Conservation (phyloP, 208 protist species). For the Acanthamoeba healyi region DNA sequence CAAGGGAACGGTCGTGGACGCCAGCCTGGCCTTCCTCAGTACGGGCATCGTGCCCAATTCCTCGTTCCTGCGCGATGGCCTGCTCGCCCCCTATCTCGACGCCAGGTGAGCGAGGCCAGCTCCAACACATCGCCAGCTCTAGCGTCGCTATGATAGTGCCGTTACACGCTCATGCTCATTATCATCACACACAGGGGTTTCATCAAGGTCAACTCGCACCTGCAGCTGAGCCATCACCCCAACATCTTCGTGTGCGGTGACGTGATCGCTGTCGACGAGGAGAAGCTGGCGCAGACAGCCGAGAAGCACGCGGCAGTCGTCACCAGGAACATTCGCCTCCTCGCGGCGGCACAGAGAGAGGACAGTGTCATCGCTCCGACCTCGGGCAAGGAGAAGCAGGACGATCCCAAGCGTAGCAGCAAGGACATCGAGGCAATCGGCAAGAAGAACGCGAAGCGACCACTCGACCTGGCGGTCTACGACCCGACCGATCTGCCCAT, state of each 20-base stretch:
- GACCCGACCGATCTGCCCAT: background rate
- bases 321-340: conserved; percentile 76
- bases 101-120: background rate
- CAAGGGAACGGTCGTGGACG: conserved; percentile 75
- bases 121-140: background rate
- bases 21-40: conserved; percentile 77
- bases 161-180: background rate
- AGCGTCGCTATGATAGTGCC: background rate
- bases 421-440: background rate
- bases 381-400: background rate
- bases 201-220: background rate
- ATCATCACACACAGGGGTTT: conserved; percentile 31
- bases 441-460: background rate
- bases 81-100: background rate
- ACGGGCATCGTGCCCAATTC: conserved; percentile 81
- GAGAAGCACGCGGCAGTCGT: conserved; percentile 75
- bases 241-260: conserved; percentile 76
- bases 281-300: conserved; percentile 82
- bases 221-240: conserved; percentile 43
- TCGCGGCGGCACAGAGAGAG: background rate
- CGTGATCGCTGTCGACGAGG: conserved; percentile 76
- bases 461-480: background rate
- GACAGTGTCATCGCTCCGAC: background rate
- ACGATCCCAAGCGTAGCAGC: background rate
- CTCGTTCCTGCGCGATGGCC: conserved; percentile 42